Percentiles rank a stretch among this genome's conserved stretches.
Conservation (phyloP, 495 filamentous ascomycete genomes). For the Penicillium pulvis region DNA sequence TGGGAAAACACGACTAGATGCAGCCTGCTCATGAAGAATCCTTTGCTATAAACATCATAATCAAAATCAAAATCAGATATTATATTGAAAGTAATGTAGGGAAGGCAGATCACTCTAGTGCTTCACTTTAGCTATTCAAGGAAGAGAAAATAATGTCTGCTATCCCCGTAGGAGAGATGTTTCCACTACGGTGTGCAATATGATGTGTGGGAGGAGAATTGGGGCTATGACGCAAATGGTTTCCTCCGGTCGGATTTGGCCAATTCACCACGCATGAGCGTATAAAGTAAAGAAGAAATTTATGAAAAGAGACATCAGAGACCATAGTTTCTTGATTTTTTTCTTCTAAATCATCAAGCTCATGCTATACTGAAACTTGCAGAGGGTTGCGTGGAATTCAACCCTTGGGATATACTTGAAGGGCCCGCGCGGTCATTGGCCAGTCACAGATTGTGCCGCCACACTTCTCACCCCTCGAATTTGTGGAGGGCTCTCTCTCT, state of each 20-base stretch:
- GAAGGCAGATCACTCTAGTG: too few relatives aligned
- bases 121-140: background rate
- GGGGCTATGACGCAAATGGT: constrained; percentile 8
- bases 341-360: background rate
- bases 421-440: constrained; percentile 30
- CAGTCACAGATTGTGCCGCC: constrained; percentile 29
- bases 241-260: background rate
- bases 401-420: constrained; percentile 19
- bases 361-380: background rate
- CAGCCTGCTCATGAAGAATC: background rate
- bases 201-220: constrained; percentile 6
- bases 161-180: background rate
- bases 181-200: background rate
- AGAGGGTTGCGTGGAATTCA: background rate
- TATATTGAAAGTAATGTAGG: too few relatives aligned
- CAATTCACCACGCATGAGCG: background rate
- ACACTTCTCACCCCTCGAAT: constrained; percentile 35
- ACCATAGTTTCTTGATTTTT: too few relatives aligned
- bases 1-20: background rate
- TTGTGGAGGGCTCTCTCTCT: constrained; percentile 25
- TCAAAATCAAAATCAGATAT: background rate
- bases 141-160: background rate
- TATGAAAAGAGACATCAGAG: background rate
- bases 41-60: background rate
- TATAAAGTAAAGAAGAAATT: background rate